These are phyloP conservation scores for Colletotrichum camelliae DNA, from an alignment of 2,329 filamentous ascomycete genomes.

Conservation along the genomic window DNA sequence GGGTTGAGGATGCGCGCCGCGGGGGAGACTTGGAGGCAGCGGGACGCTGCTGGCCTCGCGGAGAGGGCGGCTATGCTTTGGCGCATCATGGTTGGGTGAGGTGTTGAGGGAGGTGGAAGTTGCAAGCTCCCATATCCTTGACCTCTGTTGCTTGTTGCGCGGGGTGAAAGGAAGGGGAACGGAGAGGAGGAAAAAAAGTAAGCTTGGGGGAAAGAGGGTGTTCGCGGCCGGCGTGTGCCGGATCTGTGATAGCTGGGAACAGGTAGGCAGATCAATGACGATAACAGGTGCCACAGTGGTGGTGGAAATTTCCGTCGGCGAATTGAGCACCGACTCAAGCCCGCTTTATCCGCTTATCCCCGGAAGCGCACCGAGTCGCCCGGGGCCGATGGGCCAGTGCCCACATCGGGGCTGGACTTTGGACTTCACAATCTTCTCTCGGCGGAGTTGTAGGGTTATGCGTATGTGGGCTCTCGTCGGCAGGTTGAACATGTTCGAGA, in stretches of 20 bases:
- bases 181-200: background rate
- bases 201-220: background rate
- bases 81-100: slow-evolving; percentile 28
- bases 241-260: background rate
- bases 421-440: background rate
- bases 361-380: background rate
- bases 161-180: background rate
- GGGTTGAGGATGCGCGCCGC: background rate
- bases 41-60: slow-evolving; percentile 21
- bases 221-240: background rate
- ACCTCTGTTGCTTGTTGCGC: background rate
- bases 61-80: slow-evolving; percentile 29
- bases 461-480: background rate
- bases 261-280: slow-evolving; percentile 11
- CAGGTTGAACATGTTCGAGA: background rate
- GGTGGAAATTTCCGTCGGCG: slow-evolving; percentile 6
- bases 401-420: background rate
- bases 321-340: slow-evolving; percentile 4
- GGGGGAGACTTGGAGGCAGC: background rate
- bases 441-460: background rate
- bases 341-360: slow-evolving; percentile 14
- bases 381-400: background rate
- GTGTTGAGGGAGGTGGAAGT: background rate
- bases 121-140: background rate
- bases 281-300: background rate